Evolutionary conservation across 2,329 filamentous ascomycete species (phyloP), one percentile per base, ranked within the genome.

Genomic region (Trichophyton mentagrophytes): DNA sequence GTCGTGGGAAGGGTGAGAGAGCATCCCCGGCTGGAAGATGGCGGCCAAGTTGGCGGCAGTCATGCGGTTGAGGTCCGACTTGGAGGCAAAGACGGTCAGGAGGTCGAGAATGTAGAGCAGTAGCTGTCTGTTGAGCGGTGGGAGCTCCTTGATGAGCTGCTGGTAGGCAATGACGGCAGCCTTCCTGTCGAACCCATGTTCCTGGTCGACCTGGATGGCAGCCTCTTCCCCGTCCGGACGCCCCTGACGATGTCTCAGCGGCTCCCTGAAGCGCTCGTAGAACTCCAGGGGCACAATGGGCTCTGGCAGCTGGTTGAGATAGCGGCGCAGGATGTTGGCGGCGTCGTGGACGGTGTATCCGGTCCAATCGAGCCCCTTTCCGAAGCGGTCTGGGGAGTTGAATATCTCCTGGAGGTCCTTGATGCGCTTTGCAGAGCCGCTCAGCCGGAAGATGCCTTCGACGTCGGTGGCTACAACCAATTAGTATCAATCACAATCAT

Each of bases 311-410:
- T 96, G 89, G 73, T 97, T 97, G 64, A 99, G 85, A 72, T 99
- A 99, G 67, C 93, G 85, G 64, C 93, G 86, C 51, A 99, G 82
- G 63, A 99, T 92, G 70, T 97, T 99, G 68, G 93, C 91, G 27
- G 93, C 93, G 80, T 99, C 93, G 74, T 99, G 93, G 47, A 99
- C 93, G 0, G 93, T 99, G 73, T 96, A 99, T 55, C 93, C 93
- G 55, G 90, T 88, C 93, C 93, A 99, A 68, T 96, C 89, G 27
- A 99, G 81, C 15, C 93, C 93, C 75, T 99, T 99, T 60, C 93
- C 93, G 72, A 96, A 99, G 68, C 91, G 83, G 69, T 95, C 90
- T 46, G 93, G 93, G 0, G 92, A 95, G 74, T 97, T 89, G 74
- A 99, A 99, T 2, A 90, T 83, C 30, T 82, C 84, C 73, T 95